phyloP scores from a whole-genome alignment of 495 filamentous ascomycete species.

The Aspergillus asperescens region DNA sequence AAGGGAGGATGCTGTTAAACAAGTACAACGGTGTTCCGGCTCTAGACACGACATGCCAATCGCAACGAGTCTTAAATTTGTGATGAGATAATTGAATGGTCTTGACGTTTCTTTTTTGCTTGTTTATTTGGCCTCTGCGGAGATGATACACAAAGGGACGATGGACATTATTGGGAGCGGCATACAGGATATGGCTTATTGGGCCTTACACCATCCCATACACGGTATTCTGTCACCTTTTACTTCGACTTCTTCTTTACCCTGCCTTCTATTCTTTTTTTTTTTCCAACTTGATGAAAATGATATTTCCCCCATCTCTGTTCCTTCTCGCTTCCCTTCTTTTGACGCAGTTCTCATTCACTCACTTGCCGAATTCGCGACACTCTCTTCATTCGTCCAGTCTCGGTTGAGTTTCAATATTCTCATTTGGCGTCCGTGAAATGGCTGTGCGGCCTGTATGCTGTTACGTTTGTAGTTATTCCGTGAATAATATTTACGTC shows the following conservation, averaged over 20 bases:
- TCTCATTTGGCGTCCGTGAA: conserved; percentile 12
- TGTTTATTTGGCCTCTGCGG: conserved; percentile 36
- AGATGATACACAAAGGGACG: conserved; percentile 40
- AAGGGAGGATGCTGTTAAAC: conserved; percentile 86
- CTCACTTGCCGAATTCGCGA: not conserved
- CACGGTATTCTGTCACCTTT: conserved; percentile 21
- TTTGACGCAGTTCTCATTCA: not conserved
- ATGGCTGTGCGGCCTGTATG: conserved; percentile 10
- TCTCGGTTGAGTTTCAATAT: conserved; percentile 17
- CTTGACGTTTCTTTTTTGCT: conserved; percentile 39
- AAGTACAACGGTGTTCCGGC: not conserved
- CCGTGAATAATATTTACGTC: not conserved
- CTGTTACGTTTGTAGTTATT: conserved; percentile 4
- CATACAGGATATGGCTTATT: conserved; percentile 26
- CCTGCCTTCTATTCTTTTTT: conserved; percentile 11
- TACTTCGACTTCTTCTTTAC: conserved; percentile 12
- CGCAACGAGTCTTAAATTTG: conserved; percentile 42
- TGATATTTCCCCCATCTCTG: conserved; percentile 21
- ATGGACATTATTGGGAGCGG: conserved; percentile 34
- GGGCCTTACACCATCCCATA: conserved; percentile 21
- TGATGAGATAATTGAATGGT: conserved; percentile 40
- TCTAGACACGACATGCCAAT: conserved; percentile 26
- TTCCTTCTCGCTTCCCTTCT: conserved; percentile 9
- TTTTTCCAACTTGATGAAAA: conserved; percentile 30
- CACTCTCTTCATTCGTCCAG: not conserved